Evolutionary conservation across 768 basidiomycete genomes (phyloP), one percentile per base, ranked within the genome.

Genomic region (Rhizopogon vesiculosus): DNA sequence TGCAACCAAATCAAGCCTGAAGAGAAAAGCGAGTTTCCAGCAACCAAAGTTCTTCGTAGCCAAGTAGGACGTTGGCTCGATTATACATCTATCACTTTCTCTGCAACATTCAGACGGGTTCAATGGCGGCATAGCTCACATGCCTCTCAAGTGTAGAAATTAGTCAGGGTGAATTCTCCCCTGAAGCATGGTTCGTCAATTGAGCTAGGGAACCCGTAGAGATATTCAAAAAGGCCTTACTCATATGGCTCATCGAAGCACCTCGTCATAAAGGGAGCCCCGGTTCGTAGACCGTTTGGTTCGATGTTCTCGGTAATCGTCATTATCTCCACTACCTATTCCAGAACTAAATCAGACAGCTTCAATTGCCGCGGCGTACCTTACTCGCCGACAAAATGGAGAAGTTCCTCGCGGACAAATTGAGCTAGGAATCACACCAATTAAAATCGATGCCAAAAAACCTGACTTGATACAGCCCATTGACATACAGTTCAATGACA

Each of bases 31-130:
- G 25, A 25, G 25, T 25, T 53, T 63, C 57, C 45, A 66, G 60
- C 56, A 45, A 64, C 66, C 67, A 66, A 33, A 62, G 31, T 35
- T 59, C 66, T 49, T 65, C 57, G 25, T 25, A 25, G 25, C 4
- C 25, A 25, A 25, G 31, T 66, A 68, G 1, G 66, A 62, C n/a
- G 61, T 65, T 15, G 65, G 67, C 44, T 42, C 44, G 39, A 68
- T 22, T 22, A 22, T 54, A 53, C 46, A 69, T 7, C 59, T 57
- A 54, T 58, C 33, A 62, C 61, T 25, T 72, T 62, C 56, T 67
- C 62, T 16, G 69, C 61, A 6, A 67, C 61, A 52, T 66, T 49
- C 19, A 18, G 29, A 41, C 13, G 15, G 39, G 22, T 18, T 41
- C 16, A 51, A 28, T 28, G 35, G 39, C 13, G 9, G 19, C 38